Conservation (phyloP, 352 stramenopile species). For the Poterioochromonas sp. region DNA sequence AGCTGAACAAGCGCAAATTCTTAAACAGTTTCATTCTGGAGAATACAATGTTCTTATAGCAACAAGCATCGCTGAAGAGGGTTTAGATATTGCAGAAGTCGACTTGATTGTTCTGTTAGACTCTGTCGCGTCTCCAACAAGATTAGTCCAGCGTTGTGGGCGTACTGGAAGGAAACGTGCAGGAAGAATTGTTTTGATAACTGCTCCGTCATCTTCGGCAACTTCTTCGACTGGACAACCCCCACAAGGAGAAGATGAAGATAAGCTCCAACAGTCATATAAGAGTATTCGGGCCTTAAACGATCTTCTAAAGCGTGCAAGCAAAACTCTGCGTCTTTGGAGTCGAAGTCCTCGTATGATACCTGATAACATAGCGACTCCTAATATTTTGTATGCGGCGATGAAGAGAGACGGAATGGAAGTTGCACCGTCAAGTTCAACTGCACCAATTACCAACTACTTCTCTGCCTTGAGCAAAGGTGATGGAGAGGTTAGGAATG, state of each 20-base stretch:
- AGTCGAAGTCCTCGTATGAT: neutral
- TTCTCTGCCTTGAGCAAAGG: no score
- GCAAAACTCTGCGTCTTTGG: neutral
- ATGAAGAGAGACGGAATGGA: no score
- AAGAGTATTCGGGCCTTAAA: no score
- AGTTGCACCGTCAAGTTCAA: no score
- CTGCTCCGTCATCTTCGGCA: conserved; percentile 69
- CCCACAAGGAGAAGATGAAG: neutral
- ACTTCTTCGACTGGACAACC: neutral
- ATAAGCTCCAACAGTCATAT: no score
- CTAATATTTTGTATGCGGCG: no score
- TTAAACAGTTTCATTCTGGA: conserved; percentile 70
- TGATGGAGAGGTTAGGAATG: no score
- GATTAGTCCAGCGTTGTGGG: conserved; percentile 69
- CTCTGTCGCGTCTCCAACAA: conserved; percentile 59
- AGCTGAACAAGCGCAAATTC: conserved; percentile 84
- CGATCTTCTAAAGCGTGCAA: no score
- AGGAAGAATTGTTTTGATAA: conserved; percentile 61
- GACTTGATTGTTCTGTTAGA: conserved; percentile 86
- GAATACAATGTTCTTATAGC: conserved; percentile 82
- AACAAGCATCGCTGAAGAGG: conserved; percentile 88
- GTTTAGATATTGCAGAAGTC: conserved; percentile 83
- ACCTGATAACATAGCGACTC: no score
- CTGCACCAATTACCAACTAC: no score
- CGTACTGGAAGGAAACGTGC: conserved; percentile 73